phyloP scores from a whole-genome alignment of 1,139 yeast species.

The Debaryomyces sp. region DNA sequence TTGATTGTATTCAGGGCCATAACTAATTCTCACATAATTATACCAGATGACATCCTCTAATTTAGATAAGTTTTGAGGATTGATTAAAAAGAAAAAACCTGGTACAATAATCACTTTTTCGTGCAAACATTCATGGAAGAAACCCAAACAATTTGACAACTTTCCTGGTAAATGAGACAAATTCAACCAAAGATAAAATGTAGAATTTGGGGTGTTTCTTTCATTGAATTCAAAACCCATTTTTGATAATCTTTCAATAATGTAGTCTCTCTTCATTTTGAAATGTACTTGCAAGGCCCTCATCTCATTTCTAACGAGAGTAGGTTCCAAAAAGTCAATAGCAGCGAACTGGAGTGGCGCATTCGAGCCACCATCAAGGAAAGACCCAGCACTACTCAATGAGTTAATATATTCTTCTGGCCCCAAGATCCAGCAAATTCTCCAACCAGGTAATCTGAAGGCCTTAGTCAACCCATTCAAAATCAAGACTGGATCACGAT shows the following conservation, averaged over 20 bases:
- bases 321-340: constrained; percentile 57
- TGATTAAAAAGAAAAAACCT: constrained; percentile 67
- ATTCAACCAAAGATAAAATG: constrained; percentile 68
- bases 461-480: constrained; percentile 68
- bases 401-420: constrained; percentile 66
- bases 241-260: constrained; percentile 50
- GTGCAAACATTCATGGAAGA: constrained; percentile 69
- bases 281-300: constrained; percentile 64
- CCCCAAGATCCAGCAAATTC: constrained; percentile 70
- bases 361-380: constrained; percentile 66
- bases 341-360: constrained; percentile 70
- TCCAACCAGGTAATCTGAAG: constrained; percentile 70
- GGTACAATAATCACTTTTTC: constrained; percentile 68
- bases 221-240: constrained; percentile 61
- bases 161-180: constrained; percentile 62
- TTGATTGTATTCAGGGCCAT: constrained; percentile 62
- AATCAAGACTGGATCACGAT: constrained; percentile 63
- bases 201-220: constrained; percentile 56
- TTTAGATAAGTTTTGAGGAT: constrained; percentile 64
- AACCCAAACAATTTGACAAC: constrained; percentile 62
- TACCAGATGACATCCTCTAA: constrained; percentile 68
- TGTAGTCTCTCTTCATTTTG: constrained; percentile 63
- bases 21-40: constrained; percentile 62
- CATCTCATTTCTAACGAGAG: constrained; percentile 56
- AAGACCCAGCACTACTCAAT: constrained; percentile 65